Conservation (phyloP, 2,329 filamentous ascomycete species). For the Paecilomyces variotii region DNA sequence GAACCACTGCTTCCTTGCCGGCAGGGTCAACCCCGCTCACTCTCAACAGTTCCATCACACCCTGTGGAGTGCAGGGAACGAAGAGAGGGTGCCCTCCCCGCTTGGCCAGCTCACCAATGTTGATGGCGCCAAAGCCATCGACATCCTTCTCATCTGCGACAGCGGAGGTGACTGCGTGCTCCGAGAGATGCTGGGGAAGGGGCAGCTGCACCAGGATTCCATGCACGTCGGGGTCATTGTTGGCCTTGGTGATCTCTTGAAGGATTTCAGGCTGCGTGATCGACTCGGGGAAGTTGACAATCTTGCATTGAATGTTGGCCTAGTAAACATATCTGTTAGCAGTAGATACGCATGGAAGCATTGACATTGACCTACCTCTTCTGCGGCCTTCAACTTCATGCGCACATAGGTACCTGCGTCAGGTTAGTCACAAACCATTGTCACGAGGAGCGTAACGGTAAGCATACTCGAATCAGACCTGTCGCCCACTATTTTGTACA, state of each 20-base stretch:
- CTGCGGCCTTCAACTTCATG: constrained; percentile 97
- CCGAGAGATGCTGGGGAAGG: constrained; percentile 79
- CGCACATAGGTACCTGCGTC: constrained; percentile 84
- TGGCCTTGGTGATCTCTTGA: constrained; percentile 69
- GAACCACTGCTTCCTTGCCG: constrained; percentile 89
- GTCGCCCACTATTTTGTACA: constrained; percentile 63
- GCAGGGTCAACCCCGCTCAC: constrained; percentile 74
- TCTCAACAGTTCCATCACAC: constrained; percentile 85
- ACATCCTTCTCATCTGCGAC: constrained; percentile 95
- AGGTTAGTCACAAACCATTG: constrained; percentile 15
- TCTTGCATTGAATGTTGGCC: constrained; percentile 83
- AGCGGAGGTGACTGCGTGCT: constrained; percentile 81
- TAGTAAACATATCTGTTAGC: constrained; percentile 26
- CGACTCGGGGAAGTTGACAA: constrained; percentile 73
- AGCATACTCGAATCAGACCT: constrained; percentile 81
- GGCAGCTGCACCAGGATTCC: constrained; percentile 93
- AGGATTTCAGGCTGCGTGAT: constrained; percentile 81
- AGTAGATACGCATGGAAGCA: constrained; percentile 3
- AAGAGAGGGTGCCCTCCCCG: constrained; percentile 84
- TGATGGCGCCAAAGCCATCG: constrained; percentile 87
- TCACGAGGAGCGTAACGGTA: constrained; percentile 9
- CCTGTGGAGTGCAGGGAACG: constrained; percentile 91
- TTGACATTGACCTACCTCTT: constrained; percentile 56
- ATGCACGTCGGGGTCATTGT: constrained; percentile 78
- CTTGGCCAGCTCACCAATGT: constrained; percentile 96